phyloP scores from a whole-genome alignment of 352 stramenopile genomes.

The Aphanomyces euteiches region DNA sequence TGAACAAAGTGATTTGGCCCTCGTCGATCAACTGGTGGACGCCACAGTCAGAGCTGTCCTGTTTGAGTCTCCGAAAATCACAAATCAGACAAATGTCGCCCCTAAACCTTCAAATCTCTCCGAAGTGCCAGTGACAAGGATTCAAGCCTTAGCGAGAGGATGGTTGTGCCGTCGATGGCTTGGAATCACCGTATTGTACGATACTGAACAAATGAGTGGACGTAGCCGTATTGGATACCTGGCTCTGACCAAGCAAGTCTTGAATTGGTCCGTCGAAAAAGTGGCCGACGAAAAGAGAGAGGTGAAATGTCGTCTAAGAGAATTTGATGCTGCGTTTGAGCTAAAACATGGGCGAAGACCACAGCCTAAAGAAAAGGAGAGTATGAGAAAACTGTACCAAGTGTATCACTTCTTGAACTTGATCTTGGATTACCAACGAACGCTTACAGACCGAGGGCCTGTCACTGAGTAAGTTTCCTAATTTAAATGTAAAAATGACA shows the following conservation, averaged over 20 bases:
- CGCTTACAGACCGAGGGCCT: neutral
- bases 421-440: conserved; percentile 18
- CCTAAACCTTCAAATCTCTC: conserved; percentile 35
- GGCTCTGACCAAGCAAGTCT: conserved; percentile 16
- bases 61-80: neutral
- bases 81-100: conserved; percentile 26
- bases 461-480: neutral
- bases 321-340: neutral
- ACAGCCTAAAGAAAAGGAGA: neutral
- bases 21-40: neutral
- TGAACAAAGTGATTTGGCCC: neutral
- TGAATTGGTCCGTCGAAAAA: conserved; percentile 3
- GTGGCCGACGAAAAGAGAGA: neutral
- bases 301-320: neutral
- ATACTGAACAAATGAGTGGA: too few relatives aligned
- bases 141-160: conserved; percentile 7
- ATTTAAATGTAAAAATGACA: neutral
- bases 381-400: neutral
- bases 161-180: conserved; percentile 9
- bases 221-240: neutral
- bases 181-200: neutral
- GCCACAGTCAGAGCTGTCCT: neutral
- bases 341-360: neutral
- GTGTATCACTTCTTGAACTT: conserved; percentile 17
- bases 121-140: neutral